A percentile compares a stretch with the other conserved stretches of the same genome.
Evolutionary conservation across 225 moss, liverwort and hornwort genomes (phyloP).

Genomic region (Rhytidiadelphus loreus): DNA sequence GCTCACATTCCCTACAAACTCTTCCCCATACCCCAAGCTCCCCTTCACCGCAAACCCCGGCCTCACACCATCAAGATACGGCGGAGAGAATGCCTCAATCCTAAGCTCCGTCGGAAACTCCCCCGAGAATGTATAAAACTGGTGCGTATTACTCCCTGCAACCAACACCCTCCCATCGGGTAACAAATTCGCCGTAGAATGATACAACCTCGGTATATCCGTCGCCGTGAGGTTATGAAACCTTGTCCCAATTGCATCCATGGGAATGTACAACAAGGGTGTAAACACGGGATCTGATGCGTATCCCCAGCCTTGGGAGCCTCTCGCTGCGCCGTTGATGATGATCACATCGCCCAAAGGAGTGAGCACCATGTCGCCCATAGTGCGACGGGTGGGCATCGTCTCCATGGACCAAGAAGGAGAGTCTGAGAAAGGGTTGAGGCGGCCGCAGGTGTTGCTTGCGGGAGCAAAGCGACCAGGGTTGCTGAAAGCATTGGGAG

Average conservation of each 20-base stretch:
- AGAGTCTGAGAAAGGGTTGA: neutral
- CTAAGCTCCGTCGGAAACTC: slow-evolving; percentile 37
- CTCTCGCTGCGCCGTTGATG: slow-evolving; percentile 37
- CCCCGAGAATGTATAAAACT: slow-evolving; percentile 31
- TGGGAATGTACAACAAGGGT: slow-evolving; percentile 21
- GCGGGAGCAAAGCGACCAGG: neutral
- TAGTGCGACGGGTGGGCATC: slow-evolving; percentile 33
- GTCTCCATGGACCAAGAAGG: slow-evolving; percentile 29
- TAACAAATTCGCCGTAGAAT: slow-evolving; percentile 36
- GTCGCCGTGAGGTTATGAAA: slow-evolving; percentile 19
- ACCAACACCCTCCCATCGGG: slow-evolving; percentile 32
- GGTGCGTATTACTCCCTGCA: slow-evolving; percentile 43
- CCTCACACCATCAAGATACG: slow-evolving; percentile 18
- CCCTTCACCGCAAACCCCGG: neutral
- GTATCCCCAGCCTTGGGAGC: slow-evolving; percentile 50
- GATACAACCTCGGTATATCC: slow-evolving; percentile 25
- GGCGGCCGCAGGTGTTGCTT: slow-evolving; percentile 28
- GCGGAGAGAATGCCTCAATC: slow-evolving; percentile 45
- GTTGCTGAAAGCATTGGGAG: slow-evolving; percentile 3
- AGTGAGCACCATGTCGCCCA: slow-evolving; percentile 53
- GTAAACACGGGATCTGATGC: slow-evolving; percentile 23
- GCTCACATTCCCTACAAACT: slow-evolving; percentile 1
- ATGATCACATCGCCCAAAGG: slow-evolving; percentile 35
- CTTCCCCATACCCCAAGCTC: neutral
- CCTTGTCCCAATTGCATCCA: neutral